Conservation (phyloP, 495 filamentous ascomycete genomes). For the Cairneyella variabilis region DNA sequence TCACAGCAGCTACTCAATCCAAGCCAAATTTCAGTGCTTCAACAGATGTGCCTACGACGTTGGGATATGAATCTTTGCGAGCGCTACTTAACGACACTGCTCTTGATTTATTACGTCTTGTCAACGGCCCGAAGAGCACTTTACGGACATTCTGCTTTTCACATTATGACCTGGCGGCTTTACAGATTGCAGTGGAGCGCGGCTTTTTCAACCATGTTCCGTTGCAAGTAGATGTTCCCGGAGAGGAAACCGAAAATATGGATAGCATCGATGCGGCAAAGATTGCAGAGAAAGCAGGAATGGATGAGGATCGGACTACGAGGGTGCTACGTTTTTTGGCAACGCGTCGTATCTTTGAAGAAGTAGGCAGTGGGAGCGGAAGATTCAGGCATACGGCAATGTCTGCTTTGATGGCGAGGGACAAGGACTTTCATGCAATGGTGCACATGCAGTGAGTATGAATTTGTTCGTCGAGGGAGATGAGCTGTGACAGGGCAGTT, state of each 20-base stretch:
- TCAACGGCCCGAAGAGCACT: conserved; percentile 24
- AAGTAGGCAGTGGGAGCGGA: conserved; percentile 7
- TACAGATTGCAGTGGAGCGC: conserved; percentile 31
- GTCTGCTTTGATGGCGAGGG: neutral
- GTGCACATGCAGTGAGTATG: neutral
- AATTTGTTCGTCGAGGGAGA: conserved; percentile 2
- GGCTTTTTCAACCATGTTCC: conserved; percentile 25
- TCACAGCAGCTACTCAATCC: neutral
- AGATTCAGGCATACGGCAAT: conserved; percentile 1
- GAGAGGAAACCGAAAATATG: neutral
- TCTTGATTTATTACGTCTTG: conserved; percentile 23
- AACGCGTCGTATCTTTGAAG: conserved; percentile 29
- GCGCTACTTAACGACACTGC: neutral
- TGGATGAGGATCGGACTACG: conserved; percentile 25
- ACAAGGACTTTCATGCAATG: neutral
- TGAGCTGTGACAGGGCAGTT: too few relatives aligned
- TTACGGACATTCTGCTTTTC: conserved; percentile 8
- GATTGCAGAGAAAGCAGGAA: conserved; percentile 21
- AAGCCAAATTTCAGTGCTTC: neutral
- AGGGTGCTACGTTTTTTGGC: conserved; percentile 25
- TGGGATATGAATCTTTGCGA: neutral
- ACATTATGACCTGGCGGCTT: conserved; percentile 28
- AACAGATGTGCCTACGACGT: neutral
- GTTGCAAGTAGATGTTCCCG: conserved; percentile 7
- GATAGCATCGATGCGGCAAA: too few relatives aligned